Evolutionary conservation across 1,284 basidiomycete genomes (phyloP).

Genomic region (Austroboletus sp.): DNA sequence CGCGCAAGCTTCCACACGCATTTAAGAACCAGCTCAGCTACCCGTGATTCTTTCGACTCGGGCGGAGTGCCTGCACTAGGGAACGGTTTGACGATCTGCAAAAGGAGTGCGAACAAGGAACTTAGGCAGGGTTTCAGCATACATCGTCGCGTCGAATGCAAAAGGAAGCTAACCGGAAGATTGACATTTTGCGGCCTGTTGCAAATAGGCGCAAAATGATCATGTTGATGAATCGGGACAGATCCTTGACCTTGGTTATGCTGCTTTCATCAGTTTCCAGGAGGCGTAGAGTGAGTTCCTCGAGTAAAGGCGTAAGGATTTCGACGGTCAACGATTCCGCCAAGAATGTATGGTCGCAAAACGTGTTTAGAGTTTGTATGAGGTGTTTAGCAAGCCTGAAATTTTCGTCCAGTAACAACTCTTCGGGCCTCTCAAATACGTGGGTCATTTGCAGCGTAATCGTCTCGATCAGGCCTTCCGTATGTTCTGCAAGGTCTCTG

Average conservation of each 20-base stretch:
- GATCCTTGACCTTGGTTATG: slow-evolving; percentile 71
- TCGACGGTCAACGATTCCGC: slow-evolving; percentile 78
- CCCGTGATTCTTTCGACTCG: slow-evolving; percentile 78
- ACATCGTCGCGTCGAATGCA: slow-evolving; percentile 1
- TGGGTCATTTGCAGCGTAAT: slow-evolving; percentile 85
- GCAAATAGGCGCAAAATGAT: slow-evolving; percentile 91
- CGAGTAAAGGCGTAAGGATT: slow-evolving; percentile 71
- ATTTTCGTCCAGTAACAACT: slow-evolving; percentile 66
- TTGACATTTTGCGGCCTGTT: slow-evolving; percentile 83
- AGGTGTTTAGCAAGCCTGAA: slow-evolving; percentile 92
- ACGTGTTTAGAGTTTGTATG: slow-evolving; percentile 88
- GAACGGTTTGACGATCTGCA: slow-evolving; percentile 85
- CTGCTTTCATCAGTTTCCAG: slow-evolving; percentile 84
- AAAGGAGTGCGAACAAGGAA: slow-evolving; percentile 75
- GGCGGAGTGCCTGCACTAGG: slow-evolving; percentile 58
- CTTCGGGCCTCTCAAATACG: slow-evolving; percentile 74
- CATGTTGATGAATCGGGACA: slow-evolving; percentile 97
- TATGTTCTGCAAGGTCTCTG: slow-evolving; percentile 73
- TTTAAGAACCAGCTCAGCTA: slow-evolving; percentile 94
- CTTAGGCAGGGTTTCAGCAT: slow-evolving; percentile 33
- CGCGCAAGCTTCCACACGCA: slow-evolving; percentile 98
- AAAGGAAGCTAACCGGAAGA: slow-evolving; percentile 69
- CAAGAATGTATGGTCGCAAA: slow-evolving; percentile 78
- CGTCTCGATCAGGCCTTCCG: slow-evolving; percentile 81
- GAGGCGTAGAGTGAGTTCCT: slow-evolving; percentile 82